These are phyloP conservation scores for Nemania sp. DNA, from an alignment of 2,329 filamentous ascomycete genomes.

Conservation along the genomic window DNA sequence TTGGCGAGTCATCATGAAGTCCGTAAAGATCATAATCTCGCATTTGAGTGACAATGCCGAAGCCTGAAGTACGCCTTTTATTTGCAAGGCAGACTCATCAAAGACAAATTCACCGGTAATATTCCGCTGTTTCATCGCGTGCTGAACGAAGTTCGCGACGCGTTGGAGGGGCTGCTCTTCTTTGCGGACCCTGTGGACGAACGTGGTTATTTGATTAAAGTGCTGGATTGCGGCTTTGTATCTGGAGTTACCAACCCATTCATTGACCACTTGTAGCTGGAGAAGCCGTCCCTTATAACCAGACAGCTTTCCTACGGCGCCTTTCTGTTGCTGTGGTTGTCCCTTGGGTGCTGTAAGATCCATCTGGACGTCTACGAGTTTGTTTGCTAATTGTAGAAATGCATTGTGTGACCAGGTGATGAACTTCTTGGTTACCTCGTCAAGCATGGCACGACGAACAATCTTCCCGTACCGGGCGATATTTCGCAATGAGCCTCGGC, in stretches of 20 bases:
- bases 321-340: neutral
- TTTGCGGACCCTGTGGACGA: conserved; percentile 38
- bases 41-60: conserved; percentile 50
- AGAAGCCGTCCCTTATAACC: conserved; percentile 19
- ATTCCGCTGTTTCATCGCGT: conserved; percentile 41
- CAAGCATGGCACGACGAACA: conserved; percentile 60
- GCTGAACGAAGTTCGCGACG: conserved; percentile 49
- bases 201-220: conserved; percentile 30
- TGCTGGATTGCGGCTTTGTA: conserved; percentile 32
- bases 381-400: conserved; percentile 45
- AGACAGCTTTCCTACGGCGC: neutral
- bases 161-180: conserved; percentile 55
- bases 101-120: conserved; percentile 38
- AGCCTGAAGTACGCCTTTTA: conserved; percentile 46
- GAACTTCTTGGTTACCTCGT: conserved; percentile 67
- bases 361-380: conserved; percentile 33
- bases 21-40: conserved; percentile 51
- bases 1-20: conserved; percentile 38
- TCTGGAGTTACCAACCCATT: conserved; percentile 26
- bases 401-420: conserved; percentile 54
- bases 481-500: conserved; percentile 60
- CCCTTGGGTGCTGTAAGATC: neutral
- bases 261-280: conserved; percentile 22
- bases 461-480: conserved; percentile 65
- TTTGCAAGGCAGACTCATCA: conserved; percentile 43